Conservation (phyloP, 164 flowering plant species). For the Nelumbo lutea region DNA sequence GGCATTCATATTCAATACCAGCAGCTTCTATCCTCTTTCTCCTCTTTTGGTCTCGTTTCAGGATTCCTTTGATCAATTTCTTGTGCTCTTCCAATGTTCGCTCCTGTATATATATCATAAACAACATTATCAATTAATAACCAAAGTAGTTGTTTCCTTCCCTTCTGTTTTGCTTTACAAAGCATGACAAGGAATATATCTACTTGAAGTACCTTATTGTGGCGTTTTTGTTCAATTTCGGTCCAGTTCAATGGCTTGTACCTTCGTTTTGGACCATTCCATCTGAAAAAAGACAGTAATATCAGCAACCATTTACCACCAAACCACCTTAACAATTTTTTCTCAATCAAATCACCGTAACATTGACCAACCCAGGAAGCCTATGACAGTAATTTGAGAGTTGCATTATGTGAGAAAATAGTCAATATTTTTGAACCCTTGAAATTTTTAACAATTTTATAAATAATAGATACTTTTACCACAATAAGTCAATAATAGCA, state of each 20-base stretch:
- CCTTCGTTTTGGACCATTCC: conserved; percentile 54
- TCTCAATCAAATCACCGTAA: too few relatives aligned
- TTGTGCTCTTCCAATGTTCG: conserved; percentile 69
- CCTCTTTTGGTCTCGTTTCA: conserved; percentile 56
- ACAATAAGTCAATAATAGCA: too few relatives aligned
- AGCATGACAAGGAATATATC: background rate
- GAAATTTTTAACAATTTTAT: too few relatives aligned
- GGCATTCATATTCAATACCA: conserved; percentile 87
- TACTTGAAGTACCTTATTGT: conserved; percentile 52
- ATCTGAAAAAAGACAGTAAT: conserved; percentile 33
- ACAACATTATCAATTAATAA: background rate
- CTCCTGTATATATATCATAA: conserved; percentile 35
- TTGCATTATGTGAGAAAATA: too few relatives aligned
- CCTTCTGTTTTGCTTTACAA: background rate
- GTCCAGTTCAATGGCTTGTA: conserved; percentile 55
- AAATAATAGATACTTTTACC: too few relatives aligned
- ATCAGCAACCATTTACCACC: background rate
- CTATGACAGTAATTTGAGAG: too few relatives aligned
- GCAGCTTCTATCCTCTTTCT: conserved; percentile 67
- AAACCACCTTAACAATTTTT: too few relatives aligned
- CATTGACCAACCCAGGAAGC: too few relatives aligned
- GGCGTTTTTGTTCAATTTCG: conserved; percentile 54
- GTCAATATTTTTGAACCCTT: too few relatives aligned
- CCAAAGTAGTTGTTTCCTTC: background rate
- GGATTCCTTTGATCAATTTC: conserved; percentile 51